A percentile compares a stretch with the other conserved stretches of the same genome.
Conservation (phyloP, 2,329 filamentous ascomycete species). For the Juglanconis oblonga region DNA sequence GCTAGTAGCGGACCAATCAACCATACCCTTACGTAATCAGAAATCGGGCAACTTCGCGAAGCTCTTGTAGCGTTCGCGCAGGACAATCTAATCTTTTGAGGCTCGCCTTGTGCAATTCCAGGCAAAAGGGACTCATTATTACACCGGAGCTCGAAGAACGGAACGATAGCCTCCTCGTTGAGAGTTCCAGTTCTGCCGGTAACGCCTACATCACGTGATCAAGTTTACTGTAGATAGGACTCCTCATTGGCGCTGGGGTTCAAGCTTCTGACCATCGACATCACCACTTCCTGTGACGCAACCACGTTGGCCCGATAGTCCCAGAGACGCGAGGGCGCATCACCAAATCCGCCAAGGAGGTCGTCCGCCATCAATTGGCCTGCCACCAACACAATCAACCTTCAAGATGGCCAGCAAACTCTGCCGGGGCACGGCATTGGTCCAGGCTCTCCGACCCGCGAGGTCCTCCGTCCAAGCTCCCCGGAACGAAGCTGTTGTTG, state of each 20-base stretch:
- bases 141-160: neutral
- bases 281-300: conserved; percentile 12
- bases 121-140: neutral
- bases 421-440: conserved; percentile 53
- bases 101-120: neutral
- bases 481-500: conserved; percentile 37
- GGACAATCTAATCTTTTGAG: no score
- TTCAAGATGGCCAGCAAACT: conserved; percentile 59
- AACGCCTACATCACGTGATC: neutral
- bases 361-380: conserved; percentile 41
- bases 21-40: neutral
- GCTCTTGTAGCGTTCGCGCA: no score
- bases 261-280: conserved; percentile 10
- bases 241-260: neutral
- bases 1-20: neutral
- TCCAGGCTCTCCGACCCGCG: conserved; percentile 53
- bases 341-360: conserved; percentile 1
- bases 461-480: conserved; percentile 40
- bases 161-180: neutral
- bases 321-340: conserved; percentile 2
- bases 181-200: neutral
- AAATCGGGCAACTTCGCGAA: no score
- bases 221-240: neutral
- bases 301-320: neutral
- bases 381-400: conserved; percentile 28